These are phyloP conservation scores for Salix arbutifolia DNA, from an alignment of 345 rosid genomes.

Conservation along the genomic window DNA sequence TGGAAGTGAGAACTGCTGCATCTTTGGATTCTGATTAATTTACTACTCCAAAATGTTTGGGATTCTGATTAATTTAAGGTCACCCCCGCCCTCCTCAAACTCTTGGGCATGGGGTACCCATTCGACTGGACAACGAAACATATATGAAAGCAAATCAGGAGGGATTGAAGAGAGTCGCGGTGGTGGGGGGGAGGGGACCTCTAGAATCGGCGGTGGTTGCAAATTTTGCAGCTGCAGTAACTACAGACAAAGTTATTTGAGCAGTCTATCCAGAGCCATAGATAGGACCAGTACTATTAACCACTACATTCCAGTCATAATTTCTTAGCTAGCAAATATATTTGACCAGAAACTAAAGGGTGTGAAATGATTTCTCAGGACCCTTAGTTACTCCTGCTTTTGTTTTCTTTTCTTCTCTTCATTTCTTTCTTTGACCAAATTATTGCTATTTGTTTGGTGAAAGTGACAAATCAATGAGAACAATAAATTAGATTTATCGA, in stretches of 20 bases:
- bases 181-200: not conserved
- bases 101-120: not conserved
- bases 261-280: not conserved
- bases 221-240: not conserved
- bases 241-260: not conserved
- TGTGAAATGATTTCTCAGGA: not conserved
- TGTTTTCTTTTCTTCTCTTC: not conserved
- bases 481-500: conserved; percentile 6
- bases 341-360: not conserved
- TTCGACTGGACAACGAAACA: not conserved
- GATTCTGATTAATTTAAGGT: not conserved
- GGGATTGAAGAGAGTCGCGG: not conserved
- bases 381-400: not conserved
- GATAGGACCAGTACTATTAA: not conserved
- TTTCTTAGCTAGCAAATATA: not conserved
- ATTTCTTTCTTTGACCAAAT: not conserved
- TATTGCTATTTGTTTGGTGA: conserved; percentile 11
- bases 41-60: not conserved
- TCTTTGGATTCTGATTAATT: too few species aligned
- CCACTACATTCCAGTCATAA: not conserved
- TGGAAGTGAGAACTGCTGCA: too few species aligned
- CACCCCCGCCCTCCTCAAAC: not conserved
- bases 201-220: not conserved
- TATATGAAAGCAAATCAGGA: not conserved
- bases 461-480: conserved; percentile 28